Evolutionary conservation across 2,329 filamentous ascomycete genomes (phyloP).

Genomic region (Fusarium concolor): DNA sequence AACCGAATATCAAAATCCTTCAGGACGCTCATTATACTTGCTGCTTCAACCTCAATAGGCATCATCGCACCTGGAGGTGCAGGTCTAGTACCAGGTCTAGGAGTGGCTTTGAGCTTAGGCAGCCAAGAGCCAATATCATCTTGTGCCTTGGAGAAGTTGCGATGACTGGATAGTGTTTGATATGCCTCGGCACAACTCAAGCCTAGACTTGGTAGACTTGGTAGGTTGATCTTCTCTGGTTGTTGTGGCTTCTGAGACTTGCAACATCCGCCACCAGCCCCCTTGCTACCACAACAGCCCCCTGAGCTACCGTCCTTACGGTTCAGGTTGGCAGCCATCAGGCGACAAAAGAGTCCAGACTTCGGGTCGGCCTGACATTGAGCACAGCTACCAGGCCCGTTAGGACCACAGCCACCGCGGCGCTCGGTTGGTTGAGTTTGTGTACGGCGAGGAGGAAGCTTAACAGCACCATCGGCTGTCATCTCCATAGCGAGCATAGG

Average conservation of each 20-base stretch:
- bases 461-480: conserved; percentile 69
- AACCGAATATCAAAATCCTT: conserved; percentile 84
- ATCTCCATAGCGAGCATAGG: conserved; percentile 68
- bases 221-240: conserved; percentile 51
- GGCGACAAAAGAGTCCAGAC: conserved; percentile 85
- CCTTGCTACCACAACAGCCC: conserved; percentile 74
- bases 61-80: conserved; percentile 56
- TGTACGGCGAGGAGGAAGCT: conserved; percentile 63
- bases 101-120: conserved; percentile 74
- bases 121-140: conserved; percentile 82
- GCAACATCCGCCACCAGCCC: conserved; percentile 72
- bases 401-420: conserved; percentile 65
- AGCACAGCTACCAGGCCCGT: conserved; percentile 81
- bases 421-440: conserved; percentile 45
- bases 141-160: conserved; percentile 78
- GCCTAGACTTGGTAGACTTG: conserved; percentile 62
- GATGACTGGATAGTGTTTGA: conserved; percentile 81
- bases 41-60: conserved; percentile 82
- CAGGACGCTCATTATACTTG: conserved; percentile 86
- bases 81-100: conserved; percentile 49
- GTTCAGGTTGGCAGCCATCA: conserved; percentile 75
- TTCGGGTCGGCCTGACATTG: conserved; percentile 83
- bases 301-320: conserved; percentile 54
- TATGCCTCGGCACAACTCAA: conserved; percentile 82
- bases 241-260: conserved; percentile 54